These are phyloP conservation scores for Cystobasidium slooffiae DNA, from an alignment of 1,284 basidiomycete genomes.

Conservation along the genomic window DNA sequence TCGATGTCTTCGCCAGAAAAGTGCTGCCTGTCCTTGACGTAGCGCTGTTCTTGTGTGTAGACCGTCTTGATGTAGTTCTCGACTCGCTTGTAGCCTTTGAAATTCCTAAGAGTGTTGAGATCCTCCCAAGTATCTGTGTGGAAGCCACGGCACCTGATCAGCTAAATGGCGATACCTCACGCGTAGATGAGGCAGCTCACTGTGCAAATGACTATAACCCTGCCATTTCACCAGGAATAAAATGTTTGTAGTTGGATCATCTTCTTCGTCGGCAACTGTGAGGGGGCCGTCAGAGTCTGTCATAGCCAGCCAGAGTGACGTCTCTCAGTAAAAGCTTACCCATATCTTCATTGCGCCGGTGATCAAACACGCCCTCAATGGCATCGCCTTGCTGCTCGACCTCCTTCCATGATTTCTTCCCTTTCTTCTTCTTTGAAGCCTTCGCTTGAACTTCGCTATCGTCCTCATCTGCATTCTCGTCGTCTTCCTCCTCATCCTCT, in stretches of 20 bases:
- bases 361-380: slow-evolving; percentile 59
- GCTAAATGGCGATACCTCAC: neutral
- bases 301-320: neutral
- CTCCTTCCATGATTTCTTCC: slow-evolving; percentile 38
- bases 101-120: slow-evolving; percentile 86
- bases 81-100: slow-evolving; percentile 91
- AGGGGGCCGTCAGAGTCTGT: neutral
- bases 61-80: slow-evolving; percentile 95
- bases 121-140: slow-evolving; percentile 85
- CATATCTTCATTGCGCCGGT: slow-evolving; percentile 56
- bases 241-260: slow-evolving; percentile 57
- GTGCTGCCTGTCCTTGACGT: slow-evolving; percentile 68
- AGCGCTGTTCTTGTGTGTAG: slow-evolving; percentile 69
- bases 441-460: slow-evolving; percentile 17
- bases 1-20: slow-evolving; percentile 87
- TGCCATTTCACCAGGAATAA: slow-evolving; percentile 60
- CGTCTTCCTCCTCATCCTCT: slow-evolving; percentile 20
- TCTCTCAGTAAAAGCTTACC: slow-evolving; percentile 41
- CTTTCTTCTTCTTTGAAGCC: slow-evolving; percentile 18
- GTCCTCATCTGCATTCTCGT: slow-evolving; percentile 24
- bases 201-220: slow-evolving; percentile 60
- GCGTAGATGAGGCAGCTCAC: slow-evolving; percentile 24
- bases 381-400: slow-evolving; percentile 53
- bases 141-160: slow-evolving; percentile 41
- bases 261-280: slow-evolving; percentile 55